phyloP scores from a whole-genome alignment of 352 stramenopile species.

The Lagenidium sp. region DNA sequence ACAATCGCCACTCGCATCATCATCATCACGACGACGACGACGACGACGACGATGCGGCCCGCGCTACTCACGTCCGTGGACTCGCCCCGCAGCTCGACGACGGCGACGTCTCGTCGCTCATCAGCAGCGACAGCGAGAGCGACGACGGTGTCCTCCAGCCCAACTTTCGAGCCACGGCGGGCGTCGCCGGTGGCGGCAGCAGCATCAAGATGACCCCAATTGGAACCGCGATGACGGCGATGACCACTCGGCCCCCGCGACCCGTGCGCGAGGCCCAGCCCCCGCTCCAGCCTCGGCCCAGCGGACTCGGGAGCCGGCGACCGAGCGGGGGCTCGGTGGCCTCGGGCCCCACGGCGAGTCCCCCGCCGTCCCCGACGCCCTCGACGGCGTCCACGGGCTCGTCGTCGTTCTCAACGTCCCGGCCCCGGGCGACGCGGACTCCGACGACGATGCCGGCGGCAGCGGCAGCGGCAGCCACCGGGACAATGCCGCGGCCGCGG shows the following conservation, averaged over 20 bases:
- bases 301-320: constrained; percentile 4
- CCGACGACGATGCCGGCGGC: not conserved
- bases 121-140: constrained; percentile 72
- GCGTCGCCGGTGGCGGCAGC: no score
- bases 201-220: no score
- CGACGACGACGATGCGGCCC: no score
- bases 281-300: no score
- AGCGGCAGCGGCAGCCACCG: not conserved
- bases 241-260: no score
- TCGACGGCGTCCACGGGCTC: constrained; percentile 34
- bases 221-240: constrained; percentile 2
- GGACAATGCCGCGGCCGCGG: not conserved
- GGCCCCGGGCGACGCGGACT: not conserved
- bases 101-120: constrained; percentile 62
- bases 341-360: constrained; percentile 25
- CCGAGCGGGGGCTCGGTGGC: constrained; percentile 4
- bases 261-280: no score
- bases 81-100: constrained; percentile 16
- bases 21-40: no score
- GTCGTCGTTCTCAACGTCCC: constrained; percentile 15
- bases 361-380: constrained; percentile 32
- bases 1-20: constrained; percentile 16
- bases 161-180: constrained; percentile 25
- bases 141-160: constrained; percentile 57
- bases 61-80: no score